Evolutionary conservation across 768 basidiomycete species (phyloP).

Genomic region (Podaxis sp.): DNA sequence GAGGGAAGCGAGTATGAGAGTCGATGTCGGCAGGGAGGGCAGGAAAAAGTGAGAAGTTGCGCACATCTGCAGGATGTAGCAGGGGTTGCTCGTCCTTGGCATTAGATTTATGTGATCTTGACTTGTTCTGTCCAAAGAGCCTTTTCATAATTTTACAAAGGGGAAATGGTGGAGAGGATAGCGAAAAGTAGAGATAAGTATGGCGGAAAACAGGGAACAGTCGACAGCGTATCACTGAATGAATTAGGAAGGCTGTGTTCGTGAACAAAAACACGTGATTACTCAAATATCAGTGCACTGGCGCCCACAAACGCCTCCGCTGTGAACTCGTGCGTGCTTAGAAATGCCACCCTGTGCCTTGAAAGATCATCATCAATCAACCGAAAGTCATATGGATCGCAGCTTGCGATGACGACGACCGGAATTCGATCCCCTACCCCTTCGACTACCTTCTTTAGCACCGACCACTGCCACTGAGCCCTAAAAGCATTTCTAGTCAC

Average conservation of each 20-base stretch:
- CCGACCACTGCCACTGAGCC: slow-evolving; percentile 50
- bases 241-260: slow-evolving; percentile 15
- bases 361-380: slow-evolving; percentile 19
- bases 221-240: not conserved
- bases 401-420: slow-evolving; percentile 56
- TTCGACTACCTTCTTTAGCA: slow-evolving; percentile 26
- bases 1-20: not conserved
- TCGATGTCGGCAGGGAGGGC: slow-evolving; percentile 2
- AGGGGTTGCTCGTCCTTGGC: slow-evolving; percentile 25
- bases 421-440: slow-evolving; percentile 18
- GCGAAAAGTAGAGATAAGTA: not conserved
- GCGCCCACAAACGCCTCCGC: slow-evolving; percentile 46
- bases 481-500: slow-evolving; percentile 58
- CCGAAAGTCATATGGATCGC: slow-evolving; percentile 64
- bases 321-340: slow-evolving; percentile 65
- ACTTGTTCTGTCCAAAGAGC: slow-evolving; percentile 55
- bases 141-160: slow-evolving; percentile 48
- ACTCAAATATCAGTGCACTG: slow-evolving; percentile 42
- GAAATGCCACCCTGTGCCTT: slow-evolving; percentile 31
- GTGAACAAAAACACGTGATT: not conserved
- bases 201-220: not conserved
- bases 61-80: slow-evolving; percentile 26
- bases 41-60: slow-evolving; percentile 3
- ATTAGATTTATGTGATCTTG: slow-evolving; percentile 32
- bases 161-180: not conserved